Percentiles rank a stretch among this genome's conserved stretches.
These are phyloP conservation scores for Dysphania ambrosioides DNA, from an alignment of 148 eudicot species.

Conservation along the genomic window DNA sequence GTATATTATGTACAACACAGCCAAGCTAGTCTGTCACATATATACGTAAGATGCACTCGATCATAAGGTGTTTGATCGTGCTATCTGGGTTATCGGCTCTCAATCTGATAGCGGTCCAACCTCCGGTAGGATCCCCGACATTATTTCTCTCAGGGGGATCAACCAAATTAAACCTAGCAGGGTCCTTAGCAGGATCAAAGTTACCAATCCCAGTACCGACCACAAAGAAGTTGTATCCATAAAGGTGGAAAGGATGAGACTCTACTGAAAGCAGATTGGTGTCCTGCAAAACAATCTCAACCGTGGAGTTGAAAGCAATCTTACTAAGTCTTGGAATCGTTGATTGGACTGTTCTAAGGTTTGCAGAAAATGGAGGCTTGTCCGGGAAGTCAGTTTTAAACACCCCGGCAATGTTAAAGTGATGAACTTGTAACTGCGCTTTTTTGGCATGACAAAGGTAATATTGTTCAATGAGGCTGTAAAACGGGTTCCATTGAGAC, in stretches of 20 bases:
- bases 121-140: constrained; percentile 55
- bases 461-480: constrained; percentile 56
- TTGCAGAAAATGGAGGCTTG: constrained; percentile 22
- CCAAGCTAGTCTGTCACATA: no score
- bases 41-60: no score
- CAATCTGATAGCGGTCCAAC: constrained; percentile 60
- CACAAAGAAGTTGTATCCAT: constrained; percentile 57
- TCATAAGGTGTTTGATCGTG: not conserved
- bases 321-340: not conserved
- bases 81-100: constrained; percentile 58
- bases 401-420: constrained; percentile 39
- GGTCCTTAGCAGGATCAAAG: constrained; percentile 41
- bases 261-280: constrained; percentile 43
- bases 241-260: constrained; percentile 53
- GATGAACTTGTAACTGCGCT: constrained; percentile 56
- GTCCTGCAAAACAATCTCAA: constrained; percentile 49
- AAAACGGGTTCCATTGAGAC: constrained; percentile 40
- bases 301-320: constrained; percentile 46
- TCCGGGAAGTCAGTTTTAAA: constrained; percentile 43
- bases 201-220: constrained; percentile 55
- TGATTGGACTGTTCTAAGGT: constrained; percentile 29
- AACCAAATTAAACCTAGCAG: constrained; percentile 46
- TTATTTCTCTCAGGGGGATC: constrained; percentile 61
- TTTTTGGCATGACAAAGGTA: constrained; percentile 53
- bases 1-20: no score